Base-by-base conservation (phyloP, 129 eudicot genomes). In the Arctium minus region DNA sequence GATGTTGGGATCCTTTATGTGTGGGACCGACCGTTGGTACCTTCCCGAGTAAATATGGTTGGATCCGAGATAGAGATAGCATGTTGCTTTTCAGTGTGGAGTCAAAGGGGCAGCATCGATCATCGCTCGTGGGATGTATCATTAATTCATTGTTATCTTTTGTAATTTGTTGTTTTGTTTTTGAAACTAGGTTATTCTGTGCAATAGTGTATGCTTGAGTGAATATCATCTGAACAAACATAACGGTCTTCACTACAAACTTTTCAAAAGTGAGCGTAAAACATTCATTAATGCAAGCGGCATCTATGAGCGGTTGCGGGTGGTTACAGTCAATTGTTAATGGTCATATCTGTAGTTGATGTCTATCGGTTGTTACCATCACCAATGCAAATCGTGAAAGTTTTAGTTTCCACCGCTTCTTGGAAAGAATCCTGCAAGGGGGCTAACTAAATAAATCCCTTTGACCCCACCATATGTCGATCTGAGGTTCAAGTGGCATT, bases 141-240 rank as follows among this genome's bases (percentile, higher is more conserved):
- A 75, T 82, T 75, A 75, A 33, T 75, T 75, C 85, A 33, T 82
- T 75, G 56, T 75, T 32, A 64, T 81, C 27, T 37, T 74, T 13
- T 74, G 80, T 81, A 73, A 73, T 53, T 50, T 37, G 30, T n/a
- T 69, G 44, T 30, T 69, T 2, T 69, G 46, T 81, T 36, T 29
- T 29, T 67, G 33, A 67, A 67, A 22, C 71, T 67, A 67, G 71
- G 71, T 67, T 67, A 27, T 67, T 67, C 12, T 31, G 22, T 70
- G 17, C 50, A 44, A 17, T 79, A 79, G 42, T 46, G 31, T 62
- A 8, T 35, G 37, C 8, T 10, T 33, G 29, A 13, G 68, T 17
- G 68, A 60, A 60, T 65, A 18, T 65, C 70, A 67, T 67, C 71
- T 13, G 13, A 65, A 8, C 35, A 53, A 50, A 50, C 22, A 17